These are phyloP conservation scores for Diaporthe vexans DNA, from an alignment of 2,329 filamentous ascomycete species.

Conservation along the genomic window DNA sequence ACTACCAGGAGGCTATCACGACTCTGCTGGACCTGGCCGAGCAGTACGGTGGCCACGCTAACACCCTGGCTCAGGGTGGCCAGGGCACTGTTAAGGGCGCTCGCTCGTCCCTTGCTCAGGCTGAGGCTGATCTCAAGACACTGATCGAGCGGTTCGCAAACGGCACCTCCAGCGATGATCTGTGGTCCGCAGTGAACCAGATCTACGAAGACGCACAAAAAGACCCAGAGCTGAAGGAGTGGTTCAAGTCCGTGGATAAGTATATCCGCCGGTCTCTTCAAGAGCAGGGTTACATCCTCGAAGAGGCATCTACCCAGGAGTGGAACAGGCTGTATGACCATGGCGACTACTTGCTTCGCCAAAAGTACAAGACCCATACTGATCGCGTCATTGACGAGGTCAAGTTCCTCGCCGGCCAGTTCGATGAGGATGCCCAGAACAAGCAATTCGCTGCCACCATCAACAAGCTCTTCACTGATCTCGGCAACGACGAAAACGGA, in stretches of 20 bases:
- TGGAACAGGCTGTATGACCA: conserved; percentile 90
- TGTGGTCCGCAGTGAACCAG: conserved; percentile 86
- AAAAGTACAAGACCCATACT: conserved; percentile 89
- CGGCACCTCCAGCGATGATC: conserved; percentile 87
- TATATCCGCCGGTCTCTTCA: conserved; percentile 88
- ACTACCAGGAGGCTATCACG: conserved; percentile 93
- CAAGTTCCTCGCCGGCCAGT: conserved; percentile 91
- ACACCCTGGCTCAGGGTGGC: conserved; percentile 73
- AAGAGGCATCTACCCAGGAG: conserved; percentile 82
- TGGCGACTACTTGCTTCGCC: conserved; percentile 87
- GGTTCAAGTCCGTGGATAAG: conserved; percentile 84
- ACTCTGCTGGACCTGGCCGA: conserved; percentile 88
- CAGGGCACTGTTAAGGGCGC: conserved; percentile 80
- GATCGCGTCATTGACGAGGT: conserved; percentile 89
- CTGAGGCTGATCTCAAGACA: conserved; percentile 86
- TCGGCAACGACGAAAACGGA: conserved; percentile 89
- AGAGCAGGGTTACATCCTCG: conserved; percentile 91
- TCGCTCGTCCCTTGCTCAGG: conserved; percentile 75
- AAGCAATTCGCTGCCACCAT: conserved; percentile 81
- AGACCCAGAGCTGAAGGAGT: conserved; percentile 87
- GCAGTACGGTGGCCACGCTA: conserved; percentile 84
- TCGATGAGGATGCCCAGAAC: conserved; percentile 90
- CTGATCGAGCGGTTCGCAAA: conserved; percentile 97
- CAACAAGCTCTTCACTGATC: conserved; percentile 86
- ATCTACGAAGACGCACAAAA: conserved; percentile 90